Conservation (phyloP, 305 asterid species). For the Fraxinus latifolia region DNA sequence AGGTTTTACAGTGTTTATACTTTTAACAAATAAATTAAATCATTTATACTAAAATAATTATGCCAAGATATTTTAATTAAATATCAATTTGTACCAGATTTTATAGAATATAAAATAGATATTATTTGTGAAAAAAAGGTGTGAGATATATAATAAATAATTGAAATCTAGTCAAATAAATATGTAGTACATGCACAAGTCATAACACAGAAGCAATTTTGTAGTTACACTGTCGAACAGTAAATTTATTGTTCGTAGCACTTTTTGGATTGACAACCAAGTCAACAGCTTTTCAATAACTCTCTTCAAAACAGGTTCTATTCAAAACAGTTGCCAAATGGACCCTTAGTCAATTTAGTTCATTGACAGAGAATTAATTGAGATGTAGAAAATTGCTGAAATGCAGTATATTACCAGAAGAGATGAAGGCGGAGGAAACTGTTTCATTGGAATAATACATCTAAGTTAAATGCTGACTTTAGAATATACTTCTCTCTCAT, state of each 20-base stretch:
- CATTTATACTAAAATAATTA: not conserved
- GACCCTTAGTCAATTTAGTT: not conserved
- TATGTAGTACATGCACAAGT: not conserved
- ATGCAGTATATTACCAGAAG: not conserved
- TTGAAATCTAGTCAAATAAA: not conserved
- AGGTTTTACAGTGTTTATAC: not conserved
- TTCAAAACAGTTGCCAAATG: not conserved
- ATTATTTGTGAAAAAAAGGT: not conserved
- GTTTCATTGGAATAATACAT: not conserved
- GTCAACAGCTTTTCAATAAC: not conserved
- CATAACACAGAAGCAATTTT: not conserved
- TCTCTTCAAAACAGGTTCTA: not conserved
- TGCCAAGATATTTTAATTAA: not conserved
- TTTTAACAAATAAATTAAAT: not conserved
- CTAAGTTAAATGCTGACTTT: not conserved
- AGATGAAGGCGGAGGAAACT: not conserved
- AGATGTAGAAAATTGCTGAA: not conserved
- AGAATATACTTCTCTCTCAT: not conserved
- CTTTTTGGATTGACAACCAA: not conserved
- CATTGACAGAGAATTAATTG: not conserved
- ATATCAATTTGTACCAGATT: not conserved
- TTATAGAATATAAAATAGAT: not conserved
- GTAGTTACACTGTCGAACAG: not conserved
- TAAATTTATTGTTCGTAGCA: not conserved
- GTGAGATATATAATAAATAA: not conserved